These are phyloP conservation scores for Chrysosporium queenslandicum DNA, from an alignment of 2,329 filamentous ascomycete genomes.

Conservation along the genomic window DNA sequence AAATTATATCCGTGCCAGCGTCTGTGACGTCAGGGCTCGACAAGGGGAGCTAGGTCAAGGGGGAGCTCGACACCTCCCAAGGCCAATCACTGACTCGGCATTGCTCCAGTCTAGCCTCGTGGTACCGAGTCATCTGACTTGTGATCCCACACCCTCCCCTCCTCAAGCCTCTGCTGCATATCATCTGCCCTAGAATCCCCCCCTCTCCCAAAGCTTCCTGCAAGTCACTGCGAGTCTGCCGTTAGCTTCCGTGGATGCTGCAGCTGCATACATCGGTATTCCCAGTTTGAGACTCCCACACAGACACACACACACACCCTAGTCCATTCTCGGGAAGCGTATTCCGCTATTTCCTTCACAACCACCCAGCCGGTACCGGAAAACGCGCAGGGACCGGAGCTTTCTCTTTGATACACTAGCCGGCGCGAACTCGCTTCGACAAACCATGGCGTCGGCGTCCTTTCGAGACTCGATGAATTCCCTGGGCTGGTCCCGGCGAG, in stretches of 20 bases:
- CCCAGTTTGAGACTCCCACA: background rate
- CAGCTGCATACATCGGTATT: background rate
- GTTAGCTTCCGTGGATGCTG: constrained; percentile 12
- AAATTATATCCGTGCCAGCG: background rate
- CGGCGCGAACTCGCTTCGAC: background rate
- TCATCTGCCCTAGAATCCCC: background rate
- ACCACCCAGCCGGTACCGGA: constrained; percentile 3
- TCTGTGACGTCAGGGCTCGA: constrained; percentile 4
- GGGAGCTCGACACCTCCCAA: background rate
- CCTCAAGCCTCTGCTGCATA: constrained; percentile 4
- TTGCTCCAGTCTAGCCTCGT: background rate
- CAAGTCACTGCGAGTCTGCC: constrained; percentile 2
- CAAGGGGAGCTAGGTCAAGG: background rate
- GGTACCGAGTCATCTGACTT: constrained; percentile 10
- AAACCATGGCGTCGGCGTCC: constrained; percentile 69
- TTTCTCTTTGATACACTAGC: background rate
- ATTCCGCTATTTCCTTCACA: background rate
- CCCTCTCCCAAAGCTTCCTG: background rate
- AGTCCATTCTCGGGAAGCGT: background rate
- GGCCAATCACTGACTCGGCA: constrained; percentile 9
- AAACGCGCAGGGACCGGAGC: background rate
- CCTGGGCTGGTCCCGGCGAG: constrained; percentile 76
- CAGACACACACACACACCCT: background rate
- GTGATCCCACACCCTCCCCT: constrained; percentile 1
- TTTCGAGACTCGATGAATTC: constrained; percentile 94